phyloP scores from a whole-genome alignment of 352 stramenopile species.

The Globisporangium echinulatum region DNA sequence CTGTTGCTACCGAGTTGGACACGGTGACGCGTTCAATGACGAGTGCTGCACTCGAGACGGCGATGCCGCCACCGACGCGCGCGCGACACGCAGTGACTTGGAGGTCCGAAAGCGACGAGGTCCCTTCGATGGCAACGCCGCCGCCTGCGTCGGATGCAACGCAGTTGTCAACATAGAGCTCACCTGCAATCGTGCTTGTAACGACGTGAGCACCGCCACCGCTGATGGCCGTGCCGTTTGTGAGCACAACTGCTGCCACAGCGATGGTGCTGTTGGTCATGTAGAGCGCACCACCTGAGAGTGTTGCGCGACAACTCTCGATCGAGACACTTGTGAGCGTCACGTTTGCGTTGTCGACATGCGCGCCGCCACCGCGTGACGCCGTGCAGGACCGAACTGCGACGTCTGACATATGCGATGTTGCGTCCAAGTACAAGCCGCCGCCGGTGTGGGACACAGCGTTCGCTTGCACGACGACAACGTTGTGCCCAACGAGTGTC shows the following conservation, averaged over 20 bases:
- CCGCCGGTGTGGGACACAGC: conserved; percentile 6
- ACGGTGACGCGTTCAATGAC: not conserved
- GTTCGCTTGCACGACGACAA: conserved; percentile 6
- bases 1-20: not conserved
- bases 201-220: conserved; percentile 18
- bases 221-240: not conserved
- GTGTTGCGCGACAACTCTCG: conserved; percentile 6
- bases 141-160: conserved; percentile 20
- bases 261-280: conserved; percentile 1
- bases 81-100: conserved; percentile 4
- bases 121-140: conserved; percentile 20
- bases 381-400: not conserved
- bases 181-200: conserved; percentile 1
- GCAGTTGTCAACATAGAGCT: not conserved
- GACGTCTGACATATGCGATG: not conserved
- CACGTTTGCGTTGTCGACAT: conserved; percentile 8
- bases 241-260: conserved; percentile 2
- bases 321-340: not conserved
- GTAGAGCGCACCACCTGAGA: conserved; percentile 14
- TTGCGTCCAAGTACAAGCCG: conserved; percentile 5
- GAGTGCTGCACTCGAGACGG: not conserved
- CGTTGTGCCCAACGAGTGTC: conserved; percentile 3
- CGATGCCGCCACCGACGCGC: conserved; percentile 5
- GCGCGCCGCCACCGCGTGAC: conserved; percentile 12
- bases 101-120: conserved; percentile 4